A percentile compares a stretch with the other conserved stretches of the same genome.
phyloP scores from a whole-genome alignment of 805 yeast genomes.

The Cyberlindnera mrakii region DNA sequence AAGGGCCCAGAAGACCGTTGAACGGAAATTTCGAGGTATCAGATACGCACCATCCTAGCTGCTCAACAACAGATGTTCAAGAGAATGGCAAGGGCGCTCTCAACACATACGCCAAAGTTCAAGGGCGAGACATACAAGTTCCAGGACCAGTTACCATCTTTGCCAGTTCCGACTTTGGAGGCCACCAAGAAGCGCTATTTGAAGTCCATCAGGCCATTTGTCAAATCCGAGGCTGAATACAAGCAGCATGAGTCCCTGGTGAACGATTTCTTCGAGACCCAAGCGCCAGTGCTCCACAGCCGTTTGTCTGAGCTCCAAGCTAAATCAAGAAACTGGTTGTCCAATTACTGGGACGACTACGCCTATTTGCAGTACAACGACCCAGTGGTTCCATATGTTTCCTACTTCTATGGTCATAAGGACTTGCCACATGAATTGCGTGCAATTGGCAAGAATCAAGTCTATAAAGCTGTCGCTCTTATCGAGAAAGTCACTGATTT shows the following conservation, averaged over 20 bases:
- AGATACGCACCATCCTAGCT: background rate
- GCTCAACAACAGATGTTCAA: slow-evolving; percentile 10
- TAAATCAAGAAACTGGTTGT: slow-evolving; percentile 72
- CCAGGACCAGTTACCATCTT: slow-evolving; percentile 69
- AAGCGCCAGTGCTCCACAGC: slow-evolving; percentile 62
- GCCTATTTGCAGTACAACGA: slow-evolving; percentile 89
- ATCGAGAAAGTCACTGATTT: slow-evolving; percentile 63
- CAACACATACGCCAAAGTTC: slow-evolving; percentile 18
- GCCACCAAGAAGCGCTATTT: slow-evolving; percentile 68
- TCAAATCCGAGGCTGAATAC: slow-evolving; percentile 43
- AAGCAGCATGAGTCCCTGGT: slow-evolving; percentile 51
- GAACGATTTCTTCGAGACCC: slow-evolving; percentile 62
- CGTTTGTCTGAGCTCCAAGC: slow-evolving; percentile 47
- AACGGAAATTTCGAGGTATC: background rate
- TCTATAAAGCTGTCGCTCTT: slow-evolving; percentile 71
- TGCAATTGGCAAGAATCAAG: slow-evolving; percentile 52
- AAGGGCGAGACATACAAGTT: slow-evolving; percentile 67
- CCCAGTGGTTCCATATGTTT: slow-evolving; percentile 91
- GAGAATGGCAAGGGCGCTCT: slow-evolving; percentile 23
- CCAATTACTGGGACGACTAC: slow-evolving; percentile 89
- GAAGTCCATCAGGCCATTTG: slow-evolving; percentile 65
- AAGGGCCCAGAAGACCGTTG: background rate
- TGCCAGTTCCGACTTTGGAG: slow-evolving; percentile 81
- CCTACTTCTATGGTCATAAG: slow-evolving; percentile 83
- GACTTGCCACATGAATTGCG: slow-evolving; percentile 41